Evolutionary conservation across 805 yeast genomes (phyloP).

Genomic region (Clavispora vitiphila): DNA sequence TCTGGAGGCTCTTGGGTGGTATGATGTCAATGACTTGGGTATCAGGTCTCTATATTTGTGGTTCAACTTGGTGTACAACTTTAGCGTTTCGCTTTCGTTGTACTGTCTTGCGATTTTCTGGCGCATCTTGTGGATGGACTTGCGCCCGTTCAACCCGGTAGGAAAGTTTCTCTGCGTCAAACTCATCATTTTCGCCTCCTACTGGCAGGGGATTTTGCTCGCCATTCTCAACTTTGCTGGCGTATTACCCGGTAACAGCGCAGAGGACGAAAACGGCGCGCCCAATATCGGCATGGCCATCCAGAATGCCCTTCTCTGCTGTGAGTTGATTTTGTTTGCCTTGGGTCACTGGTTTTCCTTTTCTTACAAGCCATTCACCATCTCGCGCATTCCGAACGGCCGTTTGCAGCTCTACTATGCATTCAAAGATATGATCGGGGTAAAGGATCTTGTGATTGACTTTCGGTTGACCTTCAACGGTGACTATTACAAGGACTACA

Average conservation of each 20-base stretch:
- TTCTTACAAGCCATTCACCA: conserved; percentile 66
- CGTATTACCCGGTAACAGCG: conserved; percentile 29
- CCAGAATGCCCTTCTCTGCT: conserved; percentile 74
- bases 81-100: conserved; percentile 74
- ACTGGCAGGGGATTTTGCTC: conserved; percentile 84
- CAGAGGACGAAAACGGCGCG: conserved; percentile 21
- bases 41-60: conserved; percentile 52
- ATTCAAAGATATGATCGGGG: conserved; percentile 68
- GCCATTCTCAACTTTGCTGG: conserved; percentile 49
- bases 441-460: conserved; percentile 75
- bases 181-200: conserved; percentile 92
- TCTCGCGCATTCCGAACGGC: conserved; percentile 58
- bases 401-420: conserved; percentile 61
- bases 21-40: conserved; percentile 48
- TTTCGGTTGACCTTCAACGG: conserved; percentile 68
- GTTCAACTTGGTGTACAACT: conserved; percentile 67
- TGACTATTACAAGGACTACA: conserved; percentile 65
- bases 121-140: conserved; percentile 79
- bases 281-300: conserved; percentile 51
- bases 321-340: conserved; percentile 83
- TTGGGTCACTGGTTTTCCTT: conserved; percentile 86
- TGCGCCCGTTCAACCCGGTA: conserved; percentile 79
- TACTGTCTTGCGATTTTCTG: conserved; percentile 88
- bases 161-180: conserved; percentile 92
- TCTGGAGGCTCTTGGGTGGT: conserved; percentile 43